Percentiles rank a stretch among this genome's conserved stretches.
Conservation (phyloP, 2,329 filamentous ascomycete species). For the Xylariales sp. region DNA sequence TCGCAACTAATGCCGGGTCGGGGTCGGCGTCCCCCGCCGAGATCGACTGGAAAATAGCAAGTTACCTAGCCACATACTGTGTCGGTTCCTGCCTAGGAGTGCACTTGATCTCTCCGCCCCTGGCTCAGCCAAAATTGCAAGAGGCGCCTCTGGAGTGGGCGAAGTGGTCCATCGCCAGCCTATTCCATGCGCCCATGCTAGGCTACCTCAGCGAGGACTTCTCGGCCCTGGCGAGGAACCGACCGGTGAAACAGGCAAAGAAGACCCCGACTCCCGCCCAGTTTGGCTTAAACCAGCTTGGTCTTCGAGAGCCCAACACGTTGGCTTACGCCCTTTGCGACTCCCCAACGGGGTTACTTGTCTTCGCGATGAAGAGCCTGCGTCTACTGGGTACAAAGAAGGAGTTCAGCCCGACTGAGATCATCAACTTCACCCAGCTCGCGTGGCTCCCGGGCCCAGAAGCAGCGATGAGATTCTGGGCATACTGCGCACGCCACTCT, state of each 20-base stretch:
- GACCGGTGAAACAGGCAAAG: constrained; percentile 11
- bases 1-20: constrained; percentile 51
- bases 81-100: constrained; percentile 50
- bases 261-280: constrained; percentile 13
- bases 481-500: constrained; percentile 34
- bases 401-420: constrained; percentile 43
- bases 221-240: constrained; percentile 28
- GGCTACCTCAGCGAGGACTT: constrained; percentile 54
- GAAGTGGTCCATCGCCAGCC: constrained; percentile 51
- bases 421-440: constrained; percentile 57
- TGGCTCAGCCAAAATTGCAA: constrained; percentile 42
- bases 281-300: constrained; percentile 24
- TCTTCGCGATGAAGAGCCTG: constrained; percentile 47
- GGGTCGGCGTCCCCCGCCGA: constrained; percentile 38
- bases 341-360: constrained; percentile 54
- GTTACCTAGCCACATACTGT: constrained; percentile 43
- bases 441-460: constrained; percentile 66
- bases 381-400: constrained; percentile 33
- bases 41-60: constrained; percentile 48
- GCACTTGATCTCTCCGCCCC: constrained; percentile 56
- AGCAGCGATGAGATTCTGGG: constrained; percentile 53
- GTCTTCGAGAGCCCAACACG: constrained; percentile 45
- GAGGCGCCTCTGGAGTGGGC: constrained; percentile 43
- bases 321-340: constrained; percentile 58
- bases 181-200: constrained; percentile 43